A percentile compares a stretch with the other conserved stretches of the same genome.
phyloP scores from a whole-genome alignment of 306 rosid species.

The Casuarina cunninghamiana region DNA sequence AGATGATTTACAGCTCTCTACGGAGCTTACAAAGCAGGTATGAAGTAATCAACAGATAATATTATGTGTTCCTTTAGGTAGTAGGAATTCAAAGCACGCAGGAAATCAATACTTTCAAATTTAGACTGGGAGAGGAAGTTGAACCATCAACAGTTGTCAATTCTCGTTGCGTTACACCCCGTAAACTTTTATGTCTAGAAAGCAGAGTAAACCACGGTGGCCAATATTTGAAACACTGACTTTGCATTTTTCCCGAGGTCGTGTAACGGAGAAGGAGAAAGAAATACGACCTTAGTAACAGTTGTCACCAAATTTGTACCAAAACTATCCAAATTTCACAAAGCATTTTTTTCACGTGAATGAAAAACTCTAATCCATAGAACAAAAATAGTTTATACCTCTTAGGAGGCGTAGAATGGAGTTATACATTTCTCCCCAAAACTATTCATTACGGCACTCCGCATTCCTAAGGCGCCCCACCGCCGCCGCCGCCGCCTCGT shows the following conservation, averaged over 20 bases:
- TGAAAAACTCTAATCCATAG: too few relatives aligned
- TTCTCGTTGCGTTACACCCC: background rate
- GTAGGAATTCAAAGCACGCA: too few relatives aligned
- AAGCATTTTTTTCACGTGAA: too few relatives aligned
- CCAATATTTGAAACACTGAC: background rate
- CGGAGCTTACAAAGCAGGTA: background rate
- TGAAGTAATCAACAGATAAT: background rate
- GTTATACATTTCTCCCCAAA: slow-evolving; percentile 66
- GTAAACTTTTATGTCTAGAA: background rate
- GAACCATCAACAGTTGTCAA: background rate
- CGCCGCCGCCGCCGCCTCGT: slow-evolving; percentile 80
- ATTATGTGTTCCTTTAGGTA: too few relatives aligned
- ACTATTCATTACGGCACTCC: slow-evolving; percentile 52
- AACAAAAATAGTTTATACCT: too few relatives aligned
- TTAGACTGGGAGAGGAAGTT: background rate
- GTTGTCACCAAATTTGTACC: background rate
- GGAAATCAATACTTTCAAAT: background rate
- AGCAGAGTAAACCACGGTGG: background rate
- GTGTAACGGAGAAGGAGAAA: background rate
- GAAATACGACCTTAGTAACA: background rate
- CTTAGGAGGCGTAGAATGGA: slow-evolving; percentile 27
- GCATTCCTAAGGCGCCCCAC: slow-evolving; percentile 43
- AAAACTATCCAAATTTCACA: background rate
- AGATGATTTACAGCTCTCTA: background rate
- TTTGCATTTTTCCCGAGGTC: background rate